Evolutionary conservation across 257 asterid species (phyloP).

Genomic region (Phtheirospermum japonicum): DNA sequence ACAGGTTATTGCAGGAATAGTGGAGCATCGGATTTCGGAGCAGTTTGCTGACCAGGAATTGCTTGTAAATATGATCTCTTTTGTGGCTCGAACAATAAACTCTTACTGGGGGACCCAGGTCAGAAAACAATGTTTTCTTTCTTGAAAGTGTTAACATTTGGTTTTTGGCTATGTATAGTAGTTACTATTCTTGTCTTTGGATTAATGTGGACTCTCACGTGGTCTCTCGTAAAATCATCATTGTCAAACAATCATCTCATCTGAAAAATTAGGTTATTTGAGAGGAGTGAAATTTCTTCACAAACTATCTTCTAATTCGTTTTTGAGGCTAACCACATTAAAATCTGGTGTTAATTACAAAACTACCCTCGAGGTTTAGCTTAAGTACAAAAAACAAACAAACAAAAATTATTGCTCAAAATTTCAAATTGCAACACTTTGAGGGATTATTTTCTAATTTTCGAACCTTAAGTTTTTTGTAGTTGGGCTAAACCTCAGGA

Average conservation of each 20-base stretch:
- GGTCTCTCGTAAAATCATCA: constrained; percentile 1
- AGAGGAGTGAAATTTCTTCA: constrained; percentile 8
- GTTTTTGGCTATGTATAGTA: constrained; percentile 16
- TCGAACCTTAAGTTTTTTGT: neutral
- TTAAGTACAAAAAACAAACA: too few species aligned
- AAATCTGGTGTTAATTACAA: too few species aligned
- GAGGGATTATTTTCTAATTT: neutral
- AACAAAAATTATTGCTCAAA: neutral
- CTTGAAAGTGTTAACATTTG: constrained; percentile 26
- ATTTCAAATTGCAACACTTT: neutral
- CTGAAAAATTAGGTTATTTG: constrained; percentile 14
- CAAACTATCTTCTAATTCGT: neutral
- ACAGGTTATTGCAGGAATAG: constrained; percentile 84
- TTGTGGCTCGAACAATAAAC: constrained; percentile 76
- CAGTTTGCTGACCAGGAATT: constrained; percentile 65
- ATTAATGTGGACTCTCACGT: neutral
- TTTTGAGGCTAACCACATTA: too few species aligned
- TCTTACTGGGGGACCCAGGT: constrained; percentile 97
- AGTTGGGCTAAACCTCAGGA: neutral
- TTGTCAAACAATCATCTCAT: neutral
- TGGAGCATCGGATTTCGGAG: constrained; percentile 80
- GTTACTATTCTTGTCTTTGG: constrained; percentile 4
- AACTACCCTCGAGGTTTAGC: too few species aligned
- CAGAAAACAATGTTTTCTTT: constrained; percentile 14
- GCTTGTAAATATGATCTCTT: constrained; percentile 79